Percentiles rank a stretch among this genome's conserved stretches.
Conservation (phyloP, 306 rosid species). For the Leucaena leucocephala region DNA sequence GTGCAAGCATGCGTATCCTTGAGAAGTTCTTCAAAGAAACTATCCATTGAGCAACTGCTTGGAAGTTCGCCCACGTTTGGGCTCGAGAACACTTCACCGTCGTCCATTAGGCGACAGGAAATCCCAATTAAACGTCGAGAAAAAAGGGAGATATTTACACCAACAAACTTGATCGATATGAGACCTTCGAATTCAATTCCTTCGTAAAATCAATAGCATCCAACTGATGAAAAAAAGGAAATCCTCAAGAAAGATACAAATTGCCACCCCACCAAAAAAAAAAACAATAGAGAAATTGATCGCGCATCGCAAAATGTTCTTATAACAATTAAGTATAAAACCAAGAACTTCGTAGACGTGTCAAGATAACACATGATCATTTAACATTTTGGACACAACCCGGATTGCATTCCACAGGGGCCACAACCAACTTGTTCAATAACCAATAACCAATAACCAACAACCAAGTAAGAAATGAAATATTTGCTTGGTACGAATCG, state of each 20-base stretch:
- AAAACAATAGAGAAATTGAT: not conserved
- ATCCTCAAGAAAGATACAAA: slow-evolving; percentile 19
- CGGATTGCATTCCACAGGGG: not conserved
- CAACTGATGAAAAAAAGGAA: not conserved
- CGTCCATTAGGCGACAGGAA: slow-evolving; percentile 59
- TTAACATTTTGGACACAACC: not conserved
- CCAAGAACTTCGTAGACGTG: not conserved
- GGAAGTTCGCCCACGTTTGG: slow-evolving; percentile 73
- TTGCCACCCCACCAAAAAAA: not conserved
- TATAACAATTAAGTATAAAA: not conserved
- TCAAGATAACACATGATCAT: not conserved
- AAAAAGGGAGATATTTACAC: not conserved
- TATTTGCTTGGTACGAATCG: not conserved
- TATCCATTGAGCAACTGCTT: slow-evolving; percentile 81
- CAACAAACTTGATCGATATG: not conserved
- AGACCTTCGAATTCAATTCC: slow-evolving; percentile 2
- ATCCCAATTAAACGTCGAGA: slow-evolving; percentile 14
- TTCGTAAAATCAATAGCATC: slow-evolving; percentile 19
- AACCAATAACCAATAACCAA: not conserved
- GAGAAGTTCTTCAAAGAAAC: slow-evolving; percentile 81
- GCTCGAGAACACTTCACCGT: slow-evolving; percentile 77
- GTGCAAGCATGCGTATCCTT: slow-evolving; percentile 87
- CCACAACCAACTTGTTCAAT: not conserved
- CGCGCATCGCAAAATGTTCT: not conserved
- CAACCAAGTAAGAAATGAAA: slow-evolving; percentile 12